phyloP scores from a whole-genome alignment of 345 rosid species.

The Rubroshorea leprosula region DNA sequence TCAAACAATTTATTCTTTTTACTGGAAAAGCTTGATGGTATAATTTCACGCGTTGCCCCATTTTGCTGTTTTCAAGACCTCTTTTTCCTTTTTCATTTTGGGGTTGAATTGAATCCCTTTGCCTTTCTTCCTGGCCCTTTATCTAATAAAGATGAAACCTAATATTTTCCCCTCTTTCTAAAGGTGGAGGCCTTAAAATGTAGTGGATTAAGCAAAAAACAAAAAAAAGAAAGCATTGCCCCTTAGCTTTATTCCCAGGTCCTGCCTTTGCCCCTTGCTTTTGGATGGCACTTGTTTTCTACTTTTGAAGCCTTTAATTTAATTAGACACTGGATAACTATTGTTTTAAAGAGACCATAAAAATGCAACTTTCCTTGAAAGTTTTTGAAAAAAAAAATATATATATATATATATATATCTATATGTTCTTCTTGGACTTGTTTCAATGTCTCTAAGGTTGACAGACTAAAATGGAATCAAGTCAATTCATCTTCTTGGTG shows the following conservation, averaged over 20 bases:
- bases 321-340: background rate
- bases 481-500: too few relatives aligned
- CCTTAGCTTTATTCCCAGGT: conserved; percentile 9
- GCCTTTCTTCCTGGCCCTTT: conserved; percentile 10
- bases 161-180: conserved; percentile 10
- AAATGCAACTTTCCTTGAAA: background rate
- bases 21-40: conserved; percentile 7
- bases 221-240: conserved; percentile 31
- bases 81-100: conserved; percentile 12
- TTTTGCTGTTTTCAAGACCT: conserved; percentile 8
- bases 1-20: background rate
- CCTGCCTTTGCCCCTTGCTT: conserved; percentile 21
- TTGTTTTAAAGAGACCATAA: background rate
- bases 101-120: background rate
- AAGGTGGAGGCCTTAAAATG: conserved; percentile 20
- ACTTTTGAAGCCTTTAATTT: background rate
- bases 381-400: background rate
- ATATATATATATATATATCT: too few relatives aligned
- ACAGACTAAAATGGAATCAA: too few relatives aligned
- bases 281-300: conserved; percentile 10
- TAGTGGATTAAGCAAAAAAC: conserved; percentile 25
- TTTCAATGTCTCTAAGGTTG: too few relatives aligned
- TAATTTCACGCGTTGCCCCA: background rate
- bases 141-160: conserved; percentile 13
- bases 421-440: too few relatives aligned